phyloP scores from a whole-genome alignment of 495 filamentous ascomycete species.

The Xylaria curta region DNA sequence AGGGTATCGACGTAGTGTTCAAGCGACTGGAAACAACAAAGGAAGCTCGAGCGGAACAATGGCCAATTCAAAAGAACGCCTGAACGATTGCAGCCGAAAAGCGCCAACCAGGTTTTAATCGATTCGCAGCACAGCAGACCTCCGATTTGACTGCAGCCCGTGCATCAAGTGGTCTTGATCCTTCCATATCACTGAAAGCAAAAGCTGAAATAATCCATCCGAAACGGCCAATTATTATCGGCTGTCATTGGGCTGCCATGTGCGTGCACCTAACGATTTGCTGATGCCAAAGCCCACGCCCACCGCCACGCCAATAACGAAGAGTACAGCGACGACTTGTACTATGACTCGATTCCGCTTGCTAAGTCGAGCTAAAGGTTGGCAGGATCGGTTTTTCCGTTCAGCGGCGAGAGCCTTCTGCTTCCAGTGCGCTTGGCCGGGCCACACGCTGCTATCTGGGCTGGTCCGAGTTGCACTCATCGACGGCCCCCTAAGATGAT shows the following conservation, averaged over 20 bases:
- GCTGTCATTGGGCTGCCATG: constrained; percentile 45
- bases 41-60: neutral
- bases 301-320: constrained; percentile 55
- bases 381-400: constrained; percentile 51
- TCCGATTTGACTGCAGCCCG: neutral
- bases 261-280: constrained; percentile 55
- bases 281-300: constrained; percentile 57
- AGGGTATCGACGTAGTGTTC: constrained; percentile 17
- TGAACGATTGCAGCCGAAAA: neutral
- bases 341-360: constrained; percentile 54
- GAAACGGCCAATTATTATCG: constrained; percentile 12
- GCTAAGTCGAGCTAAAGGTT: constrained; percentile 52
- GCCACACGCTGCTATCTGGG: constrained; percentile 56
- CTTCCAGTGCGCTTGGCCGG: constrained; percentile 57
- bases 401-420: constrained; percentile 55
- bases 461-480: constrained; percentile 20
- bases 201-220: neutral
- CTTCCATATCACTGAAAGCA: neutral
- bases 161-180: neutral
- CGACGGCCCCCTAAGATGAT: constrained; percentile 16
- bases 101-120: neutral
- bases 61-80: neutral
- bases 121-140: neutral
- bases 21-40: neutral
- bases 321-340: constrained; percentile 49